These are phyloP conservation scores for Umbilicus rupestris DNA, from an alignment of 164 flowering plant genomes.

Conservation along the genomic window DNA sequence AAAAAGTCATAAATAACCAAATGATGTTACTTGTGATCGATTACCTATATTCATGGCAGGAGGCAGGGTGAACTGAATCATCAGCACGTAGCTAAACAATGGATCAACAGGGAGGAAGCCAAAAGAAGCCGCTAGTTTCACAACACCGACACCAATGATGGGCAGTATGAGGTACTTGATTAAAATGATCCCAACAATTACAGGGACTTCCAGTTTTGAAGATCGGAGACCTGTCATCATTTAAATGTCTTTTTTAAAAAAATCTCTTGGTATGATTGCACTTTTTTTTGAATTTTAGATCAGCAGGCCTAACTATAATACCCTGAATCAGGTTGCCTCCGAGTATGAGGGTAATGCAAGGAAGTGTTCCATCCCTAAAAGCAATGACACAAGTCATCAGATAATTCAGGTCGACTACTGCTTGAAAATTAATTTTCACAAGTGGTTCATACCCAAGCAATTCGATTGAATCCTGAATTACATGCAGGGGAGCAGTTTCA, in stretches of 20 bases:
- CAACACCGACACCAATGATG: constrained; percentile 45
- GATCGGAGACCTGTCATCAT: constrained; percentile 38
- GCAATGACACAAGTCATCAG: background rate
- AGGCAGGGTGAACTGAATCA: constrained; percentile 72
- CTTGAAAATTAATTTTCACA: background rate
- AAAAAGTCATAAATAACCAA: background rate
- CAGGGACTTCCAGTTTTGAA: constrained; percentile 25
- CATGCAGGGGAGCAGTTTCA: constrained; percentile 62
- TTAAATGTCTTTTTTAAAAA: background rate
- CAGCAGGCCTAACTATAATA: constrained; percentile 15
- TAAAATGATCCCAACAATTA: constrained; percentile 38
- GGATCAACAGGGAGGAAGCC: constrained; percentile 68
- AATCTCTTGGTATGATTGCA: background rate
- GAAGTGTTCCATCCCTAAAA: constrained; percentile 59
- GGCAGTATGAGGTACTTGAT: constrained; percentile 59
- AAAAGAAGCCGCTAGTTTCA: constrained; percentile 37
- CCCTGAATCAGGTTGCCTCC: constrained; percentile 93
- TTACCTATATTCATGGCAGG: constrained; percentile 88
- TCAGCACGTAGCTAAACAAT: constrained; percentile 52
- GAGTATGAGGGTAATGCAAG: constrained; percentile 84
- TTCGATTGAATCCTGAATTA: constrained; percentile 61
- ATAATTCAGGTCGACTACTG: background rate
- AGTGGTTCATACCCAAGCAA: constrained; percentile 58
- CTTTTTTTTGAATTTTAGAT: background rate
- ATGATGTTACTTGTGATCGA: background rate